These are phyloP conservation scores for Fraxinus greggii DNA, from an alignment of 305 asterid species.

Conservation along the genomic window DNA sequence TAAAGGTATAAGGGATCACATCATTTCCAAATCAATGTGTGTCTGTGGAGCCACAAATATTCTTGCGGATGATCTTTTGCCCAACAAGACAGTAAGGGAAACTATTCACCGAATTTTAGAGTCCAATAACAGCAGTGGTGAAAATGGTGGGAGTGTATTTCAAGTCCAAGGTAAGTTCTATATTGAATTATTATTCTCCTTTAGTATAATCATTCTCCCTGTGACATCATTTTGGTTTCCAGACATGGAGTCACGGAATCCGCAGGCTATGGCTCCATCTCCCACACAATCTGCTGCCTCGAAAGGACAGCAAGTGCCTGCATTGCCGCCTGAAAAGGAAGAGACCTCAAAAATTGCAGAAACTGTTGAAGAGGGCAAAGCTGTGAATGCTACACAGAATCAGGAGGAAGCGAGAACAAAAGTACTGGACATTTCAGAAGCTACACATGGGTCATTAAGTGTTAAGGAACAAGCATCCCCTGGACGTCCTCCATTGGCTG, in stretches of 20 bases:
- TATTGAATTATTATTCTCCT: background rate
- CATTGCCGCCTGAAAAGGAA: constrained; percentile 48
- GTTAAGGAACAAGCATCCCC: constrained; percentile 65
- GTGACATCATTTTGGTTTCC: constrained; percentile 22
- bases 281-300: constrained; percentile 90
- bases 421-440: constrained; percentile 74
- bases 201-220: constrained; percentile 11
- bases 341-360: constrained; percentile 53
- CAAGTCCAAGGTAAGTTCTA: constrained; percentile 74
- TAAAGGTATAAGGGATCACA: constrained; percentile 91
- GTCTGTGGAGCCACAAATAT: constrained; percentile 83
- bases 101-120: constrained; percentile 80
- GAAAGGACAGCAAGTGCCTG: constrained; percentile 54
- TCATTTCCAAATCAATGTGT: constrained; percentile 71
- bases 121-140: constrained; percentile 79
- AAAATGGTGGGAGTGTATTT: constrained; percentile 71
- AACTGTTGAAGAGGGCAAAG: constrained; percentile 36
- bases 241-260: constrained; percentile 94
- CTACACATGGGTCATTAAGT: constrained; percentile 66
- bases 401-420: constrained; percentile 48
- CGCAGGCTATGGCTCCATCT: constrained; percentile 78
- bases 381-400: constrained; percentile 21
- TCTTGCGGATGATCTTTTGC: constrained; percentile 94
- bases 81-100: constrained; percentile 88
- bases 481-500: constrained; percentile 71